Base-by-base conservation (phyloP, 352 stramenopile species). In the Globisporangium emineosum region DNA sequence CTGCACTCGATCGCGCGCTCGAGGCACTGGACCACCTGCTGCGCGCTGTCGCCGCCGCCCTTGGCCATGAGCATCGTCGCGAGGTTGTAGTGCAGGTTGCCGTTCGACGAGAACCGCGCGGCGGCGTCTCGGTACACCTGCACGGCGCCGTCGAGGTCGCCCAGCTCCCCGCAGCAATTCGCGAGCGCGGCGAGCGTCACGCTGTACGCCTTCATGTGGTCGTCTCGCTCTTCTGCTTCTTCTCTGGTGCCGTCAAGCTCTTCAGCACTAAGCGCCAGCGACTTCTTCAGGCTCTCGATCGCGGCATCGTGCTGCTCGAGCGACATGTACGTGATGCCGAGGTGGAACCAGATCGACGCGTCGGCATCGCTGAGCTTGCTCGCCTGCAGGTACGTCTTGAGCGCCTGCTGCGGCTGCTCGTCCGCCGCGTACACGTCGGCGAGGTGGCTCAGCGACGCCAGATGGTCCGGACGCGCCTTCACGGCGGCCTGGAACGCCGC, bases 11-110 rank as follows among this genome's bases (percentile, higher is more conserved):
- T 75, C 37, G 82, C 80, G 30, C 51, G 60, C 57, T 86, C 76
- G 45, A 89, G 74, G 17, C 25, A 56, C 50, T 29, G 25, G 10
- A 37, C 50, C 27, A 56, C 50, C 50, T 56, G 50, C 50, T 37
- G 50, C 66, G 63, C n/a, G 52, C 27, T n/a, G 52, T 62, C 32
- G 71, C 74, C 19, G 2, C 65, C 29, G 17, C 70, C 68, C 30
- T 69, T 72, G 10, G 79, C 81, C 65, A 83, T 73, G n/a, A 75
- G 70, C 83, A 91, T 90, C 54, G 75, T 81, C 42, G 82, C 82
- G 32, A 91, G 35, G 64, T 91, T 91, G 66, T 78, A 91, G 33
- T 89, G 77, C 64, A 89, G 64, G 53, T 91, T 88, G 3, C 70
- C 80, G 49, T 74, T 78, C 1, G 59, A 42, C 0, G 80, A 72